Evolutionary conservation across 2,329 filamentous ascomycete genomes (phyloP).

Genomic region (Diaporthe citrichinensis): DNA sequence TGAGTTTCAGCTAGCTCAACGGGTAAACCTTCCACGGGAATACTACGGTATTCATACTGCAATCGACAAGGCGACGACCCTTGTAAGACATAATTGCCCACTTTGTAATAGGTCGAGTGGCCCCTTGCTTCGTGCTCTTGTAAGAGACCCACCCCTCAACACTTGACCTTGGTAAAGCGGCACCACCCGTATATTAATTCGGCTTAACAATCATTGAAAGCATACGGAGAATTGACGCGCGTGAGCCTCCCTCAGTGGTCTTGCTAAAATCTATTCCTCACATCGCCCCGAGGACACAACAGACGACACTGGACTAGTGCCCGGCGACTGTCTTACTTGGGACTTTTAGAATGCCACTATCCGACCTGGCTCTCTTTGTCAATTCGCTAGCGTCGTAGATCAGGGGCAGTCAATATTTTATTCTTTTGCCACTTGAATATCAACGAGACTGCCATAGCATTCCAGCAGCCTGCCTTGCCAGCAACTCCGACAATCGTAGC

Average conservation of each 20-base stretch:
- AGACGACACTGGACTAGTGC: background rate
- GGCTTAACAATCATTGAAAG: background rate
- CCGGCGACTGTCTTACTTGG: background rate
- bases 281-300: background rate
- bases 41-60: background rate
- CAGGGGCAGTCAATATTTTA: background rate
- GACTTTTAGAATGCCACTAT: background rate
- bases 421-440: background rate
- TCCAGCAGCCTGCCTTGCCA: background rate
- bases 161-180: background rate
- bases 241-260: no score
- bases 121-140: background rate
- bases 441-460: background rate
- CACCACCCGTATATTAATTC: background rate
- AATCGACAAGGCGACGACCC: no score
- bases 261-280: background rate
- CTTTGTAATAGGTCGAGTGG: background rate
- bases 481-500: background rate
- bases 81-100: background rate
- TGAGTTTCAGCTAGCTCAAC: slow-evolving; percentile 15
- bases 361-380: background rate
- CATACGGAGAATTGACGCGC: no score
- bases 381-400: background rate
- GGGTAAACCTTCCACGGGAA: background rate
- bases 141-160: accelerated